Base-by-base conservation (phyloP, 1,284 basidiomycete genomes). In the Pseudozyma sp. region DNA sequence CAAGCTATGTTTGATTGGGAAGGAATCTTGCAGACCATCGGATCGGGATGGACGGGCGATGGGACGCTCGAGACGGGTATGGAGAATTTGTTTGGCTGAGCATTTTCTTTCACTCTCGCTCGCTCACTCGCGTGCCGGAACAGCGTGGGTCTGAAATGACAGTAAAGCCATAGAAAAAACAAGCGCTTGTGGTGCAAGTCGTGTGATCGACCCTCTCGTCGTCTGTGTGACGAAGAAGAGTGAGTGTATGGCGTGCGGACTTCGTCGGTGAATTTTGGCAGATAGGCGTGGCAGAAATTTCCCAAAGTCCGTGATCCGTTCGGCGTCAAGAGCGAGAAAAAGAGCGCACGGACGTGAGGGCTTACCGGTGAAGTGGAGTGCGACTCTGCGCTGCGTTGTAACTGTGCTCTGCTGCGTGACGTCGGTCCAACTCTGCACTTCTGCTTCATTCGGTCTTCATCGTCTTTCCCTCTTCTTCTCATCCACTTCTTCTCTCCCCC, bases 1-100 rank as follows among this genome's bases (percentile, higher is more conserved):
- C 67, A 75, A 40, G 58, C 59, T 0, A 70, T 61, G 56, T 75
- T 75, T 42, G 72, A 75, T 43, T 75, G 72, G 72, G 72, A 75
- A 40, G 72, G 67, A 1, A 75, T 75, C 35, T 25, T 75, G 19
- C 72, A 75, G 36, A 75, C 72, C 0, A 75, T 75, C 21, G 72
- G 72, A 55, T 63, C 59, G 3, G 72, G 72, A 14, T 75, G 72
- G 72, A 70, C 67, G 11, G 72, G 72, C 14, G 72, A 75, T 40
- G 67, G 67, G 7, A 67, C 59, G 21, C 49, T 75, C n/a, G 72
- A 75, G 56, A 67, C 72, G 1, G 67, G 67, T 8, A 75, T 75
- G 67, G 72, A 75, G 42, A 70, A 63, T 38, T 52, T 75, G 38
- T 70, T 70, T 64, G 67, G 72, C 35, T 59, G 36, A 47, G 12